phyloP scores from a whole-genome alignment of 208 protist genomes.

The Leishmania arabica region DNA sequence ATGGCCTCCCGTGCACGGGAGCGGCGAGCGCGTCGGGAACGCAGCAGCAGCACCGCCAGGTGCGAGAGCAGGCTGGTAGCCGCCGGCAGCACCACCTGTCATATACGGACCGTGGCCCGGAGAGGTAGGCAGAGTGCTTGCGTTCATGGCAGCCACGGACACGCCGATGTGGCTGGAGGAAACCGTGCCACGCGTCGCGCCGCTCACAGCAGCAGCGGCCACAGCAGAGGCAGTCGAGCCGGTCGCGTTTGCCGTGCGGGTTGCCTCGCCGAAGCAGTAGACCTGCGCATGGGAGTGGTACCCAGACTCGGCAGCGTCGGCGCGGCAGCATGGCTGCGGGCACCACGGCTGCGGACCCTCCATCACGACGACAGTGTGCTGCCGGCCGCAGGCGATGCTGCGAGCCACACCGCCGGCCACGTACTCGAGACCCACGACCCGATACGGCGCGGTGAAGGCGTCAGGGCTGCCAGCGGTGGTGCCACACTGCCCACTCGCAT shows the following conservation, averaged over 20 bases:
- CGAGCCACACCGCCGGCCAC: slow-evolving; percentile 71
- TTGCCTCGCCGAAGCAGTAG: slow-evolving; percentile 72
- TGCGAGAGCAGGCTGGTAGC: neutral
- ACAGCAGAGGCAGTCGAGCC: slow-evolving; percentile 1
- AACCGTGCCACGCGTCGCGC: neutral
- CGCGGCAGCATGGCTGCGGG: slow-evolving; percentile 55
- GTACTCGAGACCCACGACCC: slow-evolving; percentile 79
- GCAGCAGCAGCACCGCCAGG: neutral
- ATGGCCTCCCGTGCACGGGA: slow-evolving; percentile 21
- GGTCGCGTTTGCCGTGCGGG: slow-evolving; percentile 7
- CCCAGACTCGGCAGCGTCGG: slow-evolving; percentile 36
- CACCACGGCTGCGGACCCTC: slow-evolving; percentile 77
- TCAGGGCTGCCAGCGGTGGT: slow-evolving; percentile 41
- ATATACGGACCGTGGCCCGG: neutral
- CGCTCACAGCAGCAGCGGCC: slow-evolving; percentile 1
- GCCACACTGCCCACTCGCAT: slow-evolving; percentile 78
- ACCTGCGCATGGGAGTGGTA: slow-evolving; percentile 60
- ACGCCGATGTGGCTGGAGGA: slow-evolving; percentile 9
- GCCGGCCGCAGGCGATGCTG: slow-evolving; percentile 80
- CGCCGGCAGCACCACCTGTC: neutral
- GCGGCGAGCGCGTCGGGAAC: neutral
- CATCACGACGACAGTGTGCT: slow-evolving; percentile 88
- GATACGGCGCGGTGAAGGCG: slow-evolving; percentile 67
- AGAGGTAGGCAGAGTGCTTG: slow-evolving; percentile 10
- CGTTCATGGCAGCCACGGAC: neutral